Evolutionary conservation across 257 asterid species (phyloP), one percentile per base, ranked within the genome.

Genomic region (Lycium barbarum): DNA sequence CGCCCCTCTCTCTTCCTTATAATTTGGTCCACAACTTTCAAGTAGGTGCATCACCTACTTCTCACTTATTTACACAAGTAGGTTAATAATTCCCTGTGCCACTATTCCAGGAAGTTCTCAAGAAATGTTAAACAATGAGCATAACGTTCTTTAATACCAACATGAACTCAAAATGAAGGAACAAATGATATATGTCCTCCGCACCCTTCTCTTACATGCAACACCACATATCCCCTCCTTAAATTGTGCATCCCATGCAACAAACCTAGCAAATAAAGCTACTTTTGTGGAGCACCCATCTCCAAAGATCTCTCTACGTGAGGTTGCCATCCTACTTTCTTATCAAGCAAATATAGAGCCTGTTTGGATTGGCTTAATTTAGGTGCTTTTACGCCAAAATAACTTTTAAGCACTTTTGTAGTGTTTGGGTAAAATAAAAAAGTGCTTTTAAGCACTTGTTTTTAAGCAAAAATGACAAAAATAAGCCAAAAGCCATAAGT

Each of bases 151-250:
- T 14, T 67, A 7, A 36, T 36, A 35, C 76, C 76, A 67, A 14
- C 35, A 70, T 70, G 79, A 70, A 70, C 79, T 3, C 79, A 70
- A 6, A 70, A 33, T 70, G 33, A 70, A 70, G 17, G 79, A 70
- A 40, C 79, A 70, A 70, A 9, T 40, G 53, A 9, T 22, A 38
- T 38, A 14, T 40, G 54, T 70, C 54, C 54, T 40, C 15, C 47
- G 17, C 55, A 9, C 79, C 67, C 79, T 70, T 70, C 54, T 70
- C 40, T 17, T 40, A 47, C 79, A 17, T 38, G 54, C 33, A 70
- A 38, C 11, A 35, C 51, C 49, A 5, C 76, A 67, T 15, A 67
- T 67, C 13, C 49, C 43, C 76, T 67, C 76, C 76, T 67, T 67
- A 67, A 35, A 67, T 35, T 67, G 49, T 36, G 76, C 51, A 67